Evolutionary conservation across 768 basidiomycete genomes (phyloP).

Genomic region (Pulveroboletus sp.): DNA sequence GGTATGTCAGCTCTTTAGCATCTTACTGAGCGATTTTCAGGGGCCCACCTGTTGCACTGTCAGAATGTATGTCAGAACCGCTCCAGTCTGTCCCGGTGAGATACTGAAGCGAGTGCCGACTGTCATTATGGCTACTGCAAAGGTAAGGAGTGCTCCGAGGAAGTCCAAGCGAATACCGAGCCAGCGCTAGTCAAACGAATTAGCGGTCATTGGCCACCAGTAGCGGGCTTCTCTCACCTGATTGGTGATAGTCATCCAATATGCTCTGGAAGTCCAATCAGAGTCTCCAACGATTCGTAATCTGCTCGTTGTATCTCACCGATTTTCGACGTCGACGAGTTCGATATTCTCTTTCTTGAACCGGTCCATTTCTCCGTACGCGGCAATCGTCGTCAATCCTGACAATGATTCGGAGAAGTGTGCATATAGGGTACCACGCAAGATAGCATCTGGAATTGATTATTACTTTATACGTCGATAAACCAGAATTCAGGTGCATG

Average conservation of each 20-base stretch:
- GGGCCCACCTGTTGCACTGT: constrained; percentile 65
- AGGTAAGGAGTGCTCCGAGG: constrained; percentile 66
- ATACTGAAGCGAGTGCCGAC: constrained; percentile 71
- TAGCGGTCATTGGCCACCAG: neutral
- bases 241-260: constrained; percentile 82
- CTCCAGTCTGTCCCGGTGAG: constrained; percentile 73
- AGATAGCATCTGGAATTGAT: constrained; percentile 58
- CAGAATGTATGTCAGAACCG: constrained; percentile 76
- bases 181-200: constrained; percentile 54
- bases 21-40: neutral
- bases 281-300: neutral
- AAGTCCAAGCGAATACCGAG: constrained; percentile 88
- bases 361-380: constrained; percentile 74
- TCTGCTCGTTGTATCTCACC: constrained; percentile 36
- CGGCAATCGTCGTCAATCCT: constrained; percentile 83
- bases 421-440: constrained; percentile 82
- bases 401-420: constrained; percentile 91
- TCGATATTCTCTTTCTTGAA: constrained; percentile 73
- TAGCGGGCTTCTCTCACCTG: constrained; percentile 42
- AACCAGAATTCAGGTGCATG: neutral
- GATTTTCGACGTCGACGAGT: constrained; percentile 81
- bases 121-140: constrained; percentile 75
- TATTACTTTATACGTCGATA: neutral
- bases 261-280: constrained; percentile 47
- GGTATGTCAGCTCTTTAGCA: neutral